Base-by-base conservation (phyloP, 495 filamentous ascomycete genomes). In the Astrothelium macrocarpum region DNA sequence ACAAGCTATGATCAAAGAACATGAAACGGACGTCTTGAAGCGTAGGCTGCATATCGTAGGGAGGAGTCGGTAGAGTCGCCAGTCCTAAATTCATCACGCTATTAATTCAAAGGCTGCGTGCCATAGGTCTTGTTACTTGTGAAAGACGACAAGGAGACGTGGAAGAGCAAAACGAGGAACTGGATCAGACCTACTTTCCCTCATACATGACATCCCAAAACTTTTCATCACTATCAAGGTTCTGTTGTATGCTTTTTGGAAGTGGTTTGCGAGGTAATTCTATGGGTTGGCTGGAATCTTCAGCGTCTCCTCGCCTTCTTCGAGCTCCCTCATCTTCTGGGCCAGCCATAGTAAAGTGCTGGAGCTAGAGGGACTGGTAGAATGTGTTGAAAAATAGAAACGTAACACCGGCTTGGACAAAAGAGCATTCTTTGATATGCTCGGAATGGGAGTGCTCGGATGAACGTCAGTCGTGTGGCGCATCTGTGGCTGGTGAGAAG, bases 41-140 rank as follows among this genome's bases (percentile, higher is more conserved):
- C 90, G 78, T 98, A 97, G 69, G 89, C 94, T 59, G 93, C 94
- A 74, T 96, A 98, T 67, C 94, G 90, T 72, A 91, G 78, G 66
- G 85, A 84, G 65, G 87, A 87, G 59, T 96, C 88, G 46, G 91
- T 97, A 7, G 90, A 87, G 65, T 95, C 85, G 28, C 85, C 80
- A 23, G 83, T 86, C 73, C 91, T 95, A 66, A 46, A 45, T n/a
- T n/a, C n/a, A n/a, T n/a, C n/a, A n/a, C n/a, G n/a, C n/a, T n/a
- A n/a, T n/a, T n/a, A n/a, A n/a, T n/a, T n/a, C n/a, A n/a, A n/a
- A n/a, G n/a, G n/a, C n/a, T n/a, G n/a, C n/a, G n/a, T n/a, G n/a
- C n/a, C n/a, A n/a, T n/a, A n/a, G n/a, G n/a, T n/a, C n/a, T n/a
- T n/a, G n/a, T n/a, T n/a, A n/a, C n/a, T n/a, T n/a, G n/a, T n/a